Evolutionary conservation across 805 yeast genomes (phyloP).

Genomic region (Komagataella pseudopastoris): DNA sequence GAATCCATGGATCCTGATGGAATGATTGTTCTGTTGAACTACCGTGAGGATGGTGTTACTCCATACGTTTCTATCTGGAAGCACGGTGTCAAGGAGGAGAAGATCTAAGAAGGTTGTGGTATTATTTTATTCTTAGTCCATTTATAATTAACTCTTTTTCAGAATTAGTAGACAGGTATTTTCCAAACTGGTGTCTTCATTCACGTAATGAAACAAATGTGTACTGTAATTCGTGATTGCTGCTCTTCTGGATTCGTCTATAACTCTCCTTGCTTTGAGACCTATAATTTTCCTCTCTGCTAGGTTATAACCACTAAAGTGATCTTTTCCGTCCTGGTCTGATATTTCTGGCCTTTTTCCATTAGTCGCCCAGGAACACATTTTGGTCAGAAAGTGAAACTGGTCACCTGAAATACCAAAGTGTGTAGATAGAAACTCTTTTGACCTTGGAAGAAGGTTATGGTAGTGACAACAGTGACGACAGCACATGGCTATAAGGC

Average conservation of each 20-base stretch:
- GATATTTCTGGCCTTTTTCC: conserved; percentile 34
- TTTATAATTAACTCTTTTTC: neutral
- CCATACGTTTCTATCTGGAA: conserved; percentile 98
- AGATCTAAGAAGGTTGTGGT: conserved; percentile 49
- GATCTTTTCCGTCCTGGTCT: conserved; percentile 25
- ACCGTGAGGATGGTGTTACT: conserved; percentile 99
- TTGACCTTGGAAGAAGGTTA: conserved; percentile 36
- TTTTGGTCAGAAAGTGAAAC: conserved; percentile 34
- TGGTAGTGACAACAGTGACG: conserved; percentile 66
- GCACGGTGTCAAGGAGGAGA: conserved; percentile 86
- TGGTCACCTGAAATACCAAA: conserved; percentile 15
- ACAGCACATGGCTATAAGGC: conserved; percentile 86
- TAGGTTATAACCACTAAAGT: conserved; percentile 29
- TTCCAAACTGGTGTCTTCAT: conserved; percentile 47
- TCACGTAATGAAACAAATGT: conserved; percentile 46
- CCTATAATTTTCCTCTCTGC: conserved; percentile 50
- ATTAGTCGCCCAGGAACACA: conserved; percentile 85
- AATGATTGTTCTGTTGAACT: conserved; percentile 95
- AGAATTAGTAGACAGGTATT: conserved; percentile 19
- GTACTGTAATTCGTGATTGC: conserved; percentile 35
- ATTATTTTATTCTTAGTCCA: neutral
- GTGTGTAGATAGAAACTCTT: conserved; percentile 19
- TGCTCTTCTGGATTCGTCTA: conserved; percentile 57
- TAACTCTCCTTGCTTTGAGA: conserved; percentile 48
- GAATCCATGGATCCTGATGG: conserved; percentile 99